phyloP scores from a whole-genome alignment of 176 grass and related monocot species.

The Hsuehochloa calcarea region DNA sequence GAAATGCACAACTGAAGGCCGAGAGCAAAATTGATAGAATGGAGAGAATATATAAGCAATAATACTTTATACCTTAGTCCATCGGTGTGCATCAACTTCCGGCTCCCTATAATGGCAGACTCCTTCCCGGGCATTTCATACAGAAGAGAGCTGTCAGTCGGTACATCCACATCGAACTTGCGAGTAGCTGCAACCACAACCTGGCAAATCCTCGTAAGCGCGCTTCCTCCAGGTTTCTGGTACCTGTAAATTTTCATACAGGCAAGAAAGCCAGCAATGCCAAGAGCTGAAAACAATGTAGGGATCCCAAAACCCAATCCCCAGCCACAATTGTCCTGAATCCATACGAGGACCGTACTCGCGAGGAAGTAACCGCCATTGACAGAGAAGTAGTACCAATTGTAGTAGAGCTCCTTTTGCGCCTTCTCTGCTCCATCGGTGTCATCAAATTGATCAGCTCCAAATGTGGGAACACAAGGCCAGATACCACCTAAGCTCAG shows the following conservation, averaged over 20 bases:
- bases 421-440: conserved; percentile 32
- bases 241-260: conserved; percentile 32
- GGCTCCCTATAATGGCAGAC: conserved; percentile 9
- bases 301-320: conserved; percentile 44
- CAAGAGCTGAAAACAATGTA: conserved; percentile 17
- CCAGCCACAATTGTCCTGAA: conserved; percentile 47
- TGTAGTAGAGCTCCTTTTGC: conserved; percentile 49
- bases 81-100: conserved; percentile 30
- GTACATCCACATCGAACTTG: conserved; percentile 24
- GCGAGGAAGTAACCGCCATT: conserved; percentile 30
- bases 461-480: conserved; percentile 63
- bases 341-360: conserved; percentile 23
- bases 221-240: conserved; percentile 27
- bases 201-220: conserved; percentile 34
- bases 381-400: conserved; percentile 38
- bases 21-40: neutral
- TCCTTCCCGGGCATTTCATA: conserved; percentile 26
- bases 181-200: conserved; percentile 39
- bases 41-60: neutral
- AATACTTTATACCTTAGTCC: neutral
- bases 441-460: conserved; percentile 73
- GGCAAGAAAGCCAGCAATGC: conserved; percentile 26
- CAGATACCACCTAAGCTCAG: conserved; percentile 60
- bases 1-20: neutral
- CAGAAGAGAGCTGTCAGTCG: conserved; percentile 24